Percentiles rank a stretch among this genome's conserved stretches.
Evolutionary conservation across 2,329 filamentous ascomycete species (phyloP).

Genomic region (Pestalotiopsis sp.): DNA sequence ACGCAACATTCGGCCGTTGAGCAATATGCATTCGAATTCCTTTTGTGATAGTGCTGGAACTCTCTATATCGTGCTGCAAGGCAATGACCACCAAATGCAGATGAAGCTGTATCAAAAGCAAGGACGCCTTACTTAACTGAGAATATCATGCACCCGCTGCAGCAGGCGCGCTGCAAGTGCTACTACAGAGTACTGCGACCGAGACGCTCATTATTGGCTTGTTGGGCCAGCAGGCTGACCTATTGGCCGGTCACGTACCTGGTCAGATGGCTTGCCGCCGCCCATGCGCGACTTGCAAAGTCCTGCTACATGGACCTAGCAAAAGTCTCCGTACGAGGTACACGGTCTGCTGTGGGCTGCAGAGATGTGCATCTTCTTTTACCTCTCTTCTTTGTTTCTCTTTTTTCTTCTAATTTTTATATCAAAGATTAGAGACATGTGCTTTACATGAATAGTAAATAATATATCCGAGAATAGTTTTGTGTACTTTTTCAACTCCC

Average conservation of each 20-base stretch:
- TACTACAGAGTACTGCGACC: conserved; percentile 1
- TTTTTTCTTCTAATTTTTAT: no score
- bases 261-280: conserved; percentile 10
- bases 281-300: conserved; percentile 8
- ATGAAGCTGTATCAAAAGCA: conserved; percentile 2
- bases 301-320: neutral
- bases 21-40: no score
- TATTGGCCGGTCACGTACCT: conserved; percentile 10
- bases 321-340: neutral
- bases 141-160: conserved; percentile 10
- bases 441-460: no score
- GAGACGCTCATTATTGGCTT: conserved; percentile 13
- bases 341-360: neutral
- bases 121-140: conserved; percentile 11
- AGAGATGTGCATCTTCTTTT: no score
- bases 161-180: conserved; percentile 13
- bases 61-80: neutral
- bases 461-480: no score
- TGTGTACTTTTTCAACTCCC: no score
- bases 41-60: neutral
- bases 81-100: neutral
- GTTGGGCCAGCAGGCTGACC: conserved; percentile 8
- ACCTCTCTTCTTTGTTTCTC: no score
- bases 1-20: neutral
- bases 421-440: no score